A percentile compares a stretch with the other conserved stretches of the same genome.
Evolutionary conservation across 192 early-diverging fungal genomes (phyloP).

Genomic region (Lobosporangium transversale): DNA sequence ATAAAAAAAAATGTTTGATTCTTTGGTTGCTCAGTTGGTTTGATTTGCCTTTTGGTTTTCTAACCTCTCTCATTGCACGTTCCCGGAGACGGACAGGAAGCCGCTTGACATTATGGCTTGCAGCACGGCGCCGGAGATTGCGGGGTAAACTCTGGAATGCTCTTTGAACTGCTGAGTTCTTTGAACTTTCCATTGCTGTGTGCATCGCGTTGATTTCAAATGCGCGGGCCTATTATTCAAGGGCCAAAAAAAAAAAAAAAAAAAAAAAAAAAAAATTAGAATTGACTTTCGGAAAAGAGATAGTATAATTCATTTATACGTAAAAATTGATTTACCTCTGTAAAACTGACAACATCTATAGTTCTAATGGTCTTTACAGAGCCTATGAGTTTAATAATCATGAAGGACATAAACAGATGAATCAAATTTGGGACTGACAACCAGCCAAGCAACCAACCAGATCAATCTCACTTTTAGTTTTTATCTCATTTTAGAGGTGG

Average conservation of each 20-base stretch:
- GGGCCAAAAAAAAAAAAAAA: not conserved
- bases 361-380: constrained; percentile 36
- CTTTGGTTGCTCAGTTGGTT: no score
- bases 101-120: constrained; percentile 94
- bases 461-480: not conserved
- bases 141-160: constrained; percentile 93
- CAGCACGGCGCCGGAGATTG: constrained; percentile 91
- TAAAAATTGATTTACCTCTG: constrained; percentile 61
- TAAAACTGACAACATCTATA: constrained; percentile 69
- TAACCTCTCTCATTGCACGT: constrained; percentile 76
- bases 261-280: no score
- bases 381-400: constrained; percentile 13
- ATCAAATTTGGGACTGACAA: not conserved
- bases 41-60: no score
- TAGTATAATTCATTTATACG: no score
- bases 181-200: constrained; percentile 73
- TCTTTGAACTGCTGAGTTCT: constrained; percentile 49
- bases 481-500: not conserved
- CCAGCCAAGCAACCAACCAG: not conserved
- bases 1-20: no score
- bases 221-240: constrained; percentile 69
- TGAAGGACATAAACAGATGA: not conserved
- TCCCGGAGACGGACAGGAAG: constrained; percentile 86
- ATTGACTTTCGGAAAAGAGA: no score
- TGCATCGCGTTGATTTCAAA: constrained; percentile 91